These are phyloP conservation scores for Fusarium virguliforme DNA, from an alignment of 2,329 filamentous ascomycete species.

Conservation along the genomic window DNA sequence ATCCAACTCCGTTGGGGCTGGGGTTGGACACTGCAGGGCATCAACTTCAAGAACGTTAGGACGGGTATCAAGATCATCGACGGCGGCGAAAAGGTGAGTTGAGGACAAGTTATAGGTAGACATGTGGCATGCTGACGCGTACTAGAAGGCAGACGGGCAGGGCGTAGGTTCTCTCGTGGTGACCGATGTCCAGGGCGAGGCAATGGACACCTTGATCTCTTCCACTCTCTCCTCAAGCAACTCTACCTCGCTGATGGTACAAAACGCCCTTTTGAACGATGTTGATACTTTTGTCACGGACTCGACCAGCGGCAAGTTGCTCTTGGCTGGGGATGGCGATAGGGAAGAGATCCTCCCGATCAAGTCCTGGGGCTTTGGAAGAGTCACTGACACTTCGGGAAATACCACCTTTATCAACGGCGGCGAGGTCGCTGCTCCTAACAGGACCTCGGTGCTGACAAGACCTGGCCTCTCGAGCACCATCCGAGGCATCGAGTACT, in stretches of 20 bases:
- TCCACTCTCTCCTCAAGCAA: slow-evolving; percentile 14
- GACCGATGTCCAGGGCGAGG: slow-evolving; percentile 23
- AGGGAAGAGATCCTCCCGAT: background rate
- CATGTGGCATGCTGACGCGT: background rate
- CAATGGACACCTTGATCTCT: background rate
- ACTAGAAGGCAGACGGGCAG: slow-evolving; percentile 12
- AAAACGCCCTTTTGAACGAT: slow-evolving; percentile 23
- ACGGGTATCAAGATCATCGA: slow-evolving; percentile 68
- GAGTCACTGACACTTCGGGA: slow-evolving; percentile 28
- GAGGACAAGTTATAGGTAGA: slow-evolving; percentile 7
- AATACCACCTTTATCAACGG: slow-evolving; percentile 29
- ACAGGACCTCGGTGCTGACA: background rate
- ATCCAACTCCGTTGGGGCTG: slow-evolving; percentile 82
- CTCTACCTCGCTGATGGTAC: slow-evolving; percentile 29
- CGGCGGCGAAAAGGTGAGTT: slow-evolving; percentile 30
- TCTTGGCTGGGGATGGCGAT: slow-evolving; percentile 24
- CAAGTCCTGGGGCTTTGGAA: slow-evolving; percentile 30
- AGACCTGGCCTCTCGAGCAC: background rate
- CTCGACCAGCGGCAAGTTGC: slow-evolving; percentile 8
- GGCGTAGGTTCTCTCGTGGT: slow-evolving; percentile 37
- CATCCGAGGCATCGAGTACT: background rate
- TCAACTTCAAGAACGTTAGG: slow-evolving; percentile 73
- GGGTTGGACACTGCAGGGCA: slow-evolving; percentile 81
- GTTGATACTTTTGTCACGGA: slow-evolving; percentile 24
- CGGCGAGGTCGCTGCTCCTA: slow-evolving; percentile 5